Evolutionary conservation across 352 stramenopile genomes (phyloP), one percentile per base, ranked within the genome.

Genomic region (Globisporangium abappressorium): DNA sequence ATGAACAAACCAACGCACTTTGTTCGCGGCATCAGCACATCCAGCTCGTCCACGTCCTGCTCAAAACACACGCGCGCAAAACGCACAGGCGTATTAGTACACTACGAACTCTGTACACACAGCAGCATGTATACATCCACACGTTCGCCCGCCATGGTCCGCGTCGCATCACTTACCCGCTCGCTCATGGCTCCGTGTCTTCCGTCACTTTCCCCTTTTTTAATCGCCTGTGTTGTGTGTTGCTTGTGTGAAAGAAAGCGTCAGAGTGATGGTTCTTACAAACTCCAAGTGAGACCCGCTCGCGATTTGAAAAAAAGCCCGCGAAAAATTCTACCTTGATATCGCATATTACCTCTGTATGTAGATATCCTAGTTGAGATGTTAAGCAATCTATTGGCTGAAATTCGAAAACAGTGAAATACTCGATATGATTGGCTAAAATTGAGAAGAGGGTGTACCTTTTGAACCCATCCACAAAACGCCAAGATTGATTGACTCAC

Each of bases 21-120:
- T 55, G 83, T 92, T 28, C 85, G 83, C 43, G 85, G 85, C 85
- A 93, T 93, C 18, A 90, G 73, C 69, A 67, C 47, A 57, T 85
- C 80, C 26, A 93, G 78, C 26, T 92, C 85, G 66, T 91, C 82
- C 61, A 80, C 70, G 5, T 66, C 54, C 41, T 71, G 49, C 26
- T 28, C 15, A 41, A 4, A 53, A 33, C 30, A 33, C 0, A 55
- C 11, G 26, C 12, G 18, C 22, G 38, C 1, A 28, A 24, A 5
- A 46, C 5, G 3, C 9, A 26, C 38, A 15, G n/a, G 11, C 34
- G 38, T 7, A 9, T 65, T 33, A 65, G 59, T 41, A 56, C 26
- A 30, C 24, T 53, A 9, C 3, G 5, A 41, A 1, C 18, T 18
- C 18, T 18, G 8, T 22, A 49, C n/a, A 61, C 53, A 38, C 8